phyloP scores from a whole-genome alignment of 192 early-diverging fungal genomes.

The Backusella morwellensis region DNA sequence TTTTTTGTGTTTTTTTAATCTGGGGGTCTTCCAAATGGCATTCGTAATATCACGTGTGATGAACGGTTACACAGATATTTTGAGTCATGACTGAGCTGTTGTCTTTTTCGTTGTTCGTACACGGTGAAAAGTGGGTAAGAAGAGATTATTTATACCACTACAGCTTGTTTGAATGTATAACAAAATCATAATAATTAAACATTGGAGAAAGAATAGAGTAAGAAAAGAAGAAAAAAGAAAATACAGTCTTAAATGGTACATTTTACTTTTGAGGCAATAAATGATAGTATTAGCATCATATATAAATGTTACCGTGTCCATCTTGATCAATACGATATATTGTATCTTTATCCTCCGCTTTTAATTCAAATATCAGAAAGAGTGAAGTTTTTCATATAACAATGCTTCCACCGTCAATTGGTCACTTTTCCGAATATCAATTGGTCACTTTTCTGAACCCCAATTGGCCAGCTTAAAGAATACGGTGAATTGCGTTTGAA shows the following conservation, averaged over 20 bases:
- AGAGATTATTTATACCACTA: no score
- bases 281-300: neutral
- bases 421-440: neutral
- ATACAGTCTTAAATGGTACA: neutral
- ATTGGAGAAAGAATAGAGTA: no score
- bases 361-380: no score
- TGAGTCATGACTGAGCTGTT: neutral
- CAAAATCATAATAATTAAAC: no score
- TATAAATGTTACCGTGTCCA: no score
- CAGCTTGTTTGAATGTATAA: no score
- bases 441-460: no score
- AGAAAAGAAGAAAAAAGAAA: no score
- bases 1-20: slow-evolving; percentile 9
- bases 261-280: neutral
- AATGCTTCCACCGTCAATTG: neutral
- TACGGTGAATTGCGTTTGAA: no score
- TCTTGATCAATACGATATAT: no score
- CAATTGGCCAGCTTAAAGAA: no score
- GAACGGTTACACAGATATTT: neutral
- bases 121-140: neutral
- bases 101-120: neutral
- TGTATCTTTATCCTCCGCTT: no score
- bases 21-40: neutral
- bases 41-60: neutral
- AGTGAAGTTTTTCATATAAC: neutral